Conservation (phyloP, 2,329 filamentous ascomycete species). For the Talaromyces sp. region DNA sequence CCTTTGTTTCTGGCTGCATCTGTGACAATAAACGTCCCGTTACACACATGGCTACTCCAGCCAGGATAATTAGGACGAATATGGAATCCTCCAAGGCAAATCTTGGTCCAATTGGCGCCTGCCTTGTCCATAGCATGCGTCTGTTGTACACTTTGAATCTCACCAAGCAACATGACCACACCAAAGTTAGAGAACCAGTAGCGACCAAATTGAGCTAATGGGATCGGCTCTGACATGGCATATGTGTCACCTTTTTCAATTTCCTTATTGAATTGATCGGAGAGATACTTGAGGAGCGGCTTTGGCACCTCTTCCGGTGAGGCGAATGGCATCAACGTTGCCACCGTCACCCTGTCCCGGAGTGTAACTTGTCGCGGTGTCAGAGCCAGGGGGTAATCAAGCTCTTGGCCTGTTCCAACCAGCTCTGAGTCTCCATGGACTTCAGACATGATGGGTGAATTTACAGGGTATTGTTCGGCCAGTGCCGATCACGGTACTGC, state of each 20-base stretch:
- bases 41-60: constrained; percentile 84
- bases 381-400: constrained; percentile 67
- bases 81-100: constrained; percentile 88
- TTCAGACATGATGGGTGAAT: constrained; percentile 37
- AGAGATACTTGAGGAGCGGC: constrained; percentile 74
- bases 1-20: constrained; percentile 73
- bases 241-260: constrained; percentile 92
- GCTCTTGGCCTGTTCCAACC: constrained; percentile 33
- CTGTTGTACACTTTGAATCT: constrained; percentile 66
- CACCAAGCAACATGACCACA: constrained; percentile 82
- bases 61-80: constrained; percentile 94
- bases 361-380: constrained; percentile 76
- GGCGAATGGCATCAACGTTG: constrained; percentile 80
- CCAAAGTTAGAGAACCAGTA: constrained; percentile 94
- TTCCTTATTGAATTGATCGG: constrained; percentile 82
- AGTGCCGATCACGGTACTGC: constrained; percentile 39
- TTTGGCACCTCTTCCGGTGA: constrained; percentile 75
- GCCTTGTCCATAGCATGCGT: constrained; percentile 50
- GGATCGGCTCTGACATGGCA: constrained; percentile 78
- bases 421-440: constrained; percentile 39
- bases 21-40: constrained; percentile 74
- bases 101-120: constrained; percentile 73
- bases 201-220: constrained; percentile 71
- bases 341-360: constrained; percentile 79
- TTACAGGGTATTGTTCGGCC: constrained; percentile 11